These are phyloP conservation scores for Rhodotorula glutinis DNA, from an alignment of 1,284 basidiomycete species.

Conservation along the genomic window DNA sequence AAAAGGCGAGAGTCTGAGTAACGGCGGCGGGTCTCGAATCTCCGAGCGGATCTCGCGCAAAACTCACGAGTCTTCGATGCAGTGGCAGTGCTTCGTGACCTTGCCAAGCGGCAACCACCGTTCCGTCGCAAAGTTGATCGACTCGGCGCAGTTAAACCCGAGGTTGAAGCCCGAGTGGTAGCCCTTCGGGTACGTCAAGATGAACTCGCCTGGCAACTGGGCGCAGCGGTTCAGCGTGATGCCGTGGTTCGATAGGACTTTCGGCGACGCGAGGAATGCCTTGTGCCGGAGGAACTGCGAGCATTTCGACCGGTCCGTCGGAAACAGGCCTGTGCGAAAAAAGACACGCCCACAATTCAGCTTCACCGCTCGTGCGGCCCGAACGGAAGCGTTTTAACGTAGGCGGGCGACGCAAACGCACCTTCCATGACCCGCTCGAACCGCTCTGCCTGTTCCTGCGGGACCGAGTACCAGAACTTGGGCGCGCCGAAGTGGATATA, in stretches of 20 bases:
- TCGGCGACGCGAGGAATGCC: conserved; percentile 89
- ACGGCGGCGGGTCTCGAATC: too few species aligned
- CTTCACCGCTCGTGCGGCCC: not conserved
- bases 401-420: conserved; percentile 47
- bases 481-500: conserved; percentile 98
- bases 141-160: conserved; percentile 96
- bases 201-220: conserved; percentile 87
- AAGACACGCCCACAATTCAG: not conserved
- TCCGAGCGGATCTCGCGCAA: not conserved
- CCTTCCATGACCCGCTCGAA: conserved; percentile 79
- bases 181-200: conserved; percentile 79
- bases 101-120: conserved; percentile 83
- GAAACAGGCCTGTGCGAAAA: conserved; percentile 67
- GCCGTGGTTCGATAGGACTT: conserved; percentile 70
- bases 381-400: not conserved
- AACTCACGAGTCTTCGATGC: conserved; percentile 72
- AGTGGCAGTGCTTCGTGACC: conserved; percentile 75
- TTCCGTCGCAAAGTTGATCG: conserved; percentile 94
- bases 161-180: conserved; percentile 79
- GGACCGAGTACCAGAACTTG: conserved; percentile 93
- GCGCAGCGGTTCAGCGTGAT: conserved; percentile 84
- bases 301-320: conserved; percentile 75
- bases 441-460: conserved; percentile 72
- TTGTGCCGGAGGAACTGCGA: conserved; percentile 96
- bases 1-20: not conserved